Conservation (phyloP, 257 asterid genomes). For the Gynochthodes officinalis region DNA sequence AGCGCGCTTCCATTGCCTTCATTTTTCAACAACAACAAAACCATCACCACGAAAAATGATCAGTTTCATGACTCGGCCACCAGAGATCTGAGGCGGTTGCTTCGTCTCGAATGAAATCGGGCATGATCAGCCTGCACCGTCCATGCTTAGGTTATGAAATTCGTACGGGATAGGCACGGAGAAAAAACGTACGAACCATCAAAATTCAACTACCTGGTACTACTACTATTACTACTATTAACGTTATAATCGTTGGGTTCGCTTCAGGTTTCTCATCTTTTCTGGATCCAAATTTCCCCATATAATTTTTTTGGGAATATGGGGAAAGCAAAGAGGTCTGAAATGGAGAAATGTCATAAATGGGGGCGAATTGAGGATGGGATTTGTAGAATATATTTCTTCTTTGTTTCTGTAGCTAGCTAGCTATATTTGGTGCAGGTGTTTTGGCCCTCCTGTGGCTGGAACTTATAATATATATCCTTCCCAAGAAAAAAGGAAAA, state of each 20-base stretch:
- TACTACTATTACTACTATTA: not conserved
- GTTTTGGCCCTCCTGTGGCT: not conserved
- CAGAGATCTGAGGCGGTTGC: slow-evolving; percentile 41
- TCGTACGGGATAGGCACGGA: not conserved
- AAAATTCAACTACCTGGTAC: not conserved
- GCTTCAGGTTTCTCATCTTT: slow-evolving; percentile 8
- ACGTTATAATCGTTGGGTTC: not conserved
- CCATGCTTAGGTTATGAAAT: not conserved
- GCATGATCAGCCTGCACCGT: not conserved
- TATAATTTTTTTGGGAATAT: slow-evolving; percentile 23
- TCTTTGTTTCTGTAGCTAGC: not conserved
- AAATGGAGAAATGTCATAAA: slow-evolving; percentile 1
- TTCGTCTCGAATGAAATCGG: slow-evolving; percentile 26
- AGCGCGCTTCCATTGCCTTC: slow-evolving; percentile 66
- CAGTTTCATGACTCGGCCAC: slow-evolving; percentile 51
- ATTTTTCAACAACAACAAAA: slow-evolving; percentile 32
- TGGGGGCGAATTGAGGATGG: slow-evolving; percentile 11
- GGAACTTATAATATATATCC: too few relatives aligned
- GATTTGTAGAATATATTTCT: slow-evolving; percentile 3
- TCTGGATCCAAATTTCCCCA: slow-evolving; percentile 20
- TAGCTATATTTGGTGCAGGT: not conserved
- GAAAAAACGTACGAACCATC: not conserved
- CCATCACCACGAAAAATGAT: slow-evolving; percentile 20
- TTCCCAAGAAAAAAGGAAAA: not conserved
- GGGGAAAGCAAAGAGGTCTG: slow-evolving; percentile 22